Conservation (phyloP, 176 grass and related monocot species). For the Microstegium vimineum region DNA sequence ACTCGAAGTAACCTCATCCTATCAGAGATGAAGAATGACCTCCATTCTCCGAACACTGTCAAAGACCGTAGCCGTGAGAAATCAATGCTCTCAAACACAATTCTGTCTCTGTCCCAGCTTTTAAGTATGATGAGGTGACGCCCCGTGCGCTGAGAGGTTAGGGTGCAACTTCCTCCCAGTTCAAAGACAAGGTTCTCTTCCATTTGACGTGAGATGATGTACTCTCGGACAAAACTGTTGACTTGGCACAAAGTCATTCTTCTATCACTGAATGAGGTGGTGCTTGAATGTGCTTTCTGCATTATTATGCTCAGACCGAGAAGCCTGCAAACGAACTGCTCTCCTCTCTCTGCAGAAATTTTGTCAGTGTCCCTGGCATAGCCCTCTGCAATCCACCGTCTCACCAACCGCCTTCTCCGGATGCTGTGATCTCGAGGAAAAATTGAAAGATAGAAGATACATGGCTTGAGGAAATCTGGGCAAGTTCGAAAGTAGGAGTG, state of each 20-base stretch:
- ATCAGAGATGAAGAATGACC: not conserved
- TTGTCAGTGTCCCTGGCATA: not conserved
- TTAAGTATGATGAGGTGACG: not conserved
- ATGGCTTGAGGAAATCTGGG: not conserved
- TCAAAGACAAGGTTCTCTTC: not conserved
- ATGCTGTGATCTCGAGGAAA: not conserved
- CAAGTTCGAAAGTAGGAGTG: not conserved
- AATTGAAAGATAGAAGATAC: not conserved
- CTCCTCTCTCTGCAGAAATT: not conserved
- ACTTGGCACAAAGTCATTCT: not conserved
- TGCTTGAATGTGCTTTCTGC: not conserved
- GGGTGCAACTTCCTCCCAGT: not conserved
- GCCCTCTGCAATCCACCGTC: not conserved
- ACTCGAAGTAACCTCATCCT: not conserved
- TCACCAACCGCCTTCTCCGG: not conserved
- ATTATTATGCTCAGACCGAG: not conserved
- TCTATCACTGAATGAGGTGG: not conserved
- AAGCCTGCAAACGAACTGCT: not conserved
- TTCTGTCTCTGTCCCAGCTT: not conserved
- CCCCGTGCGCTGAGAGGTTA: not conserved
- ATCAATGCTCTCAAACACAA: not conserved
- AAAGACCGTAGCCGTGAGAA: not conserved
- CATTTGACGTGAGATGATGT: not conserved
- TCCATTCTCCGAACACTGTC: not conserved
- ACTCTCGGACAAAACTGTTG: not conserved